These are phyloP conservation scores for Hanseniaspora singularis DNA, from an alignment of 805 yeast genomes.

Conservation along the genomic window DNA sequence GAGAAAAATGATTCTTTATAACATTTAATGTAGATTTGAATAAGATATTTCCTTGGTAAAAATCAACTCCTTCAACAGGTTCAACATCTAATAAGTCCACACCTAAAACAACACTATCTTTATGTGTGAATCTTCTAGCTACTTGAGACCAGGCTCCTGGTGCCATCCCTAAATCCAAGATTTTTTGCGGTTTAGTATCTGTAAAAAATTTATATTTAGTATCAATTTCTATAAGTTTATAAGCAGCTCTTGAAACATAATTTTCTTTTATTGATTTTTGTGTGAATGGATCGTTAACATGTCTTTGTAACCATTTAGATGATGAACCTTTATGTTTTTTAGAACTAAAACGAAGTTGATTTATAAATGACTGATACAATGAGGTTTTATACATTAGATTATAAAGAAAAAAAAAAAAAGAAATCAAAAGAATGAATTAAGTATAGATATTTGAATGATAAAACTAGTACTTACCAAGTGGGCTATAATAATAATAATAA, in stretches of 20 bases:
- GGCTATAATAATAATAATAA: too few relatives aligned
- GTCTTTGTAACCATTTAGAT: conserved; percentile 64
- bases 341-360: not conserved
- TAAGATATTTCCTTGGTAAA: conserved; percentile 81
- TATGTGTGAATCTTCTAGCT: conserved; percentile 42
- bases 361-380: not conserved
- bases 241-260: conserved; percentile 79
- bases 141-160: conserved; percentile 95
- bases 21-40: conserved; percentile 49
- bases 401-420: too few relatives aligned
- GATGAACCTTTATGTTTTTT: conserved; percentile 34
- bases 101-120: conserved; percentile 53
- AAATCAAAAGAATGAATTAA: too few relatives aligned
- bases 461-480: too few relatives aligned
- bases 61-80: conserved; percentile 70
- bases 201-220: conserved; percentile 48
- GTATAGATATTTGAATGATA: too few relatives aligned
- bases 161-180: conserved; percentile 83
- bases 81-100: conserved; percentile 67
- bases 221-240: conserved; percentile 67
- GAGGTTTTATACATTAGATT: not conserved
- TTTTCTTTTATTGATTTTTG: conserved; percentile 52
- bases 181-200: conserved; percentile 35
- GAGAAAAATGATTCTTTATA: conserved; percentile 40
- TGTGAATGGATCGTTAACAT: conserved; percentile 50